These are phyloP conservation scores for Hemileia vastatrix DNA, from an alignment of 1,284 basidiomycete genomes.

Conservation along the genomic window DNA sequence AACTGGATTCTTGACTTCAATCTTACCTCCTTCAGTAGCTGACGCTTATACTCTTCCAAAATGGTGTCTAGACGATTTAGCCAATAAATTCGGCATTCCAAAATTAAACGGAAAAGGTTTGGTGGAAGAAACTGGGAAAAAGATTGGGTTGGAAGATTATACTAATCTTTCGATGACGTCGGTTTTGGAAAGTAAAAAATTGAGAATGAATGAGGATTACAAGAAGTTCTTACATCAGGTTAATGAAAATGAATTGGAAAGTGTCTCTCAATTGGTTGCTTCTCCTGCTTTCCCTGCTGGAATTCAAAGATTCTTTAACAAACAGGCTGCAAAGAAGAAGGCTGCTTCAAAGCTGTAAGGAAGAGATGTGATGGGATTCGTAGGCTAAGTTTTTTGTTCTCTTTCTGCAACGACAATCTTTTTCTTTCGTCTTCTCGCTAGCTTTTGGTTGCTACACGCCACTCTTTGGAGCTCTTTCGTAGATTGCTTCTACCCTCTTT, in stretches of 20 bases:
- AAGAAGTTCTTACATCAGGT: slow-evolving; percentile 22
- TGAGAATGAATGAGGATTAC: slow-evolving; percentile 10
- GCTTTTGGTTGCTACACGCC: too few species aligned
- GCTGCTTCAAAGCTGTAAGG: slow-evolving; percentile 19
- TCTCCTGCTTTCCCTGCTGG: slow-evolving; percentile 24
- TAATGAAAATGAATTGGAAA: slow-evolving; percentile 24
- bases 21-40: slow-evolving; percentile 25
- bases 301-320: slow-evolving; percentile 22
- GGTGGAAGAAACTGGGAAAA: slow-evolving; percentile 6
- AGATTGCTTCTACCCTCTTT: too few species aligned
- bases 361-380: too few species aligned
- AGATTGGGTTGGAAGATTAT: slow-evolving; percentile 18
- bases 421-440: too few species aligned
- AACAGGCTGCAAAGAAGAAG: slow-evolving; percentile 25
- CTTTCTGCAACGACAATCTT: too few species aligned
- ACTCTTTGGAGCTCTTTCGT: too few species aligned
- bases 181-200: slow-evolving; percentile 22
- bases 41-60: slow-evolving; percentile 3
- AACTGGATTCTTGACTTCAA: slow-evolving; percentile 21
- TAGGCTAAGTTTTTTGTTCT: too few species aligned
- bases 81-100: background rate
- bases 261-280: slow-evolving; percentile 17
- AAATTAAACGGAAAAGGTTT: slow-evolving; percentile 1
- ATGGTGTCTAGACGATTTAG: slow-evolving; percentile 1
- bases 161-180: slow-evolving; percentile 18